phyloP scores from a whole-genome alignment of 2,329 filamentous ascomycete genomes.

The Ascocoryne sarcoides region DNA sequence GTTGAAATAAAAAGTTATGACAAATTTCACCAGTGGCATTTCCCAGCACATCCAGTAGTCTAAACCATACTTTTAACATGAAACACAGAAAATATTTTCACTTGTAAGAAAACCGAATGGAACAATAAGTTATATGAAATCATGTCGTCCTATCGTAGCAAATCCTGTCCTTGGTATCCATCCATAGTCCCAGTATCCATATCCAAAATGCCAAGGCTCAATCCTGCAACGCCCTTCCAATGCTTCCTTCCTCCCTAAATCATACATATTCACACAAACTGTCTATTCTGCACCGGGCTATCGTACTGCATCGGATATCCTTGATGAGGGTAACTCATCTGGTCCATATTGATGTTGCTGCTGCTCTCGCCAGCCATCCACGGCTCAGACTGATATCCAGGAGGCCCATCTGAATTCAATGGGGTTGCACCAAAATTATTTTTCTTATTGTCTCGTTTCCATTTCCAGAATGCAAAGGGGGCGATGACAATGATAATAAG shows the following conservation, averaged over 20 bases:
- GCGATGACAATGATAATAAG: slow-evolving; percentile 34
- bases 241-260: neutral
- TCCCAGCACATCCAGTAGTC: too few relatives aligned
- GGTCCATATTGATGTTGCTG: slow-evolving; percentile 9
- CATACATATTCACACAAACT: neutral
- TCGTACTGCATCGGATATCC: neutral
- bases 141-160: too few relatives aligned
- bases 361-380: slow-evolving; percentile 3
- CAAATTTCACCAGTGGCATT: too few relatives aligned
- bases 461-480: slow-evolving; percentile 18
- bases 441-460: slow-evolving; percentile 5
- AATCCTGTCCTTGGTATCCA: too few relatives aligned
- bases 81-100: too few relatives aligned
- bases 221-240: neutral
- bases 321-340: neutral
- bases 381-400: slow-evolving; percentile 12
- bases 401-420: neutral
- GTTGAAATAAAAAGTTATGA: too few relatives aligned
- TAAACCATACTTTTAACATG: too few relatives aligned
- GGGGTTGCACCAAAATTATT: neutral
- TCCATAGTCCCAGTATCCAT: too few relatives aligned
- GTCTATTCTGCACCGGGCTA: neutral
- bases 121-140: too few relatives aligned
- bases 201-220: neutral
- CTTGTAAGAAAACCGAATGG: too few relatives aligned